Conservation (phyloP, 129 eudicot species). For the Centrapalus pauciflorus region DNA sequence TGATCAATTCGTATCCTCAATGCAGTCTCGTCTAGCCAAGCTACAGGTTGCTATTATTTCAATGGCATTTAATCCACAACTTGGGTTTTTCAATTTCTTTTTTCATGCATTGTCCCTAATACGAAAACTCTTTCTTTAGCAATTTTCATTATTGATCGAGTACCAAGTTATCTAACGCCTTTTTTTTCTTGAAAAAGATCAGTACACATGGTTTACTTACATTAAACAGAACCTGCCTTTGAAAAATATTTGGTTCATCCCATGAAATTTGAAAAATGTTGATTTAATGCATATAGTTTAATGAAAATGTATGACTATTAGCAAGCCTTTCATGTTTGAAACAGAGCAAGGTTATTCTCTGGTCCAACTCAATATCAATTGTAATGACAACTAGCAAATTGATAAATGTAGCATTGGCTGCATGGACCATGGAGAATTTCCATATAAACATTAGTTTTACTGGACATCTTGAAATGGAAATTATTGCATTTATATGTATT, state of each 20-base stretch:
- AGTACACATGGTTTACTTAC: background rate
- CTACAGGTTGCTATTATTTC: conserved; percentile 55
- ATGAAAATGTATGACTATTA: background rate
- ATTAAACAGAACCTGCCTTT: background rate
- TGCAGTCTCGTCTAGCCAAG: conserved; percentile 83
- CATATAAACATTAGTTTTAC: background rate
- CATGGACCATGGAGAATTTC: too few relatives aligned
- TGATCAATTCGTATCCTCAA: conserved; percentile 63
- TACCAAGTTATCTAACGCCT: background rate
- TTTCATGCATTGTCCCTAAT: background rate
- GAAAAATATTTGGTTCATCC: background rate
- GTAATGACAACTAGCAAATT: background rate
- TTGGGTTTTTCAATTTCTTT: background rate
- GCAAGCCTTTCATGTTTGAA: background rate
- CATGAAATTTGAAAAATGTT: background rate
- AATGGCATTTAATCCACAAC: background rate
- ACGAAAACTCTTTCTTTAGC: background rate
- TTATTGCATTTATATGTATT: background rate
- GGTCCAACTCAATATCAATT: background rate
- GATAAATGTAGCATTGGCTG: background rate
- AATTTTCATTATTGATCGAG: background rate
- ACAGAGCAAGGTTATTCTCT: background rate
- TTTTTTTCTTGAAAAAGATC: background rate
- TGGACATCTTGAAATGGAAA: background rate
- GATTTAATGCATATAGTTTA: background rate